Evolutionary conservation across 176 grass and related monocot genomes (phyloP).

Genomic region (Eleusine coracana): DNA sequence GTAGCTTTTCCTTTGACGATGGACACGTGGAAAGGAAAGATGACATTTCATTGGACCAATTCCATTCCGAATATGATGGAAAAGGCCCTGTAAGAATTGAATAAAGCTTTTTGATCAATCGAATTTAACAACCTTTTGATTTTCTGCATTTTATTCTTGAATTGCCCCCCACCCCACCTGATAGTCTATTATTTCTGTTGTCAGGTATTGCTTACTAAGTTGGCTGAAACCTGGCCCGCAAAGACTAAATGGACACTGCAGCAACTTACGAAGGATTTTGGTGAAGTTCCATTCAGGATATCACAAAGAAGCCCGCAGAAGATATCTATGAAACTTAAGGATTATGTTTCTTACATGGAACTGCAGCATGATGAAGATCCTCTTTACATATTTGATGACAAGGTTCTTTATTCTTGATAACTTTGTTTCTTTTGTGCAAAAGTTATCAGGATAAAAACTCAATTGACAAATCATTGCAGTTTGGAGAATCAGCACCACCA

Average conservation of each 20-base stretch:
- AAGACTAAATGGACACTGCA: slow-evolving; percentile 89
- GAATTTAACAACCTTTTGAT: slow-evolving; percentile 5
- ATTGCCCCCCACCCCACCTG: not conserved
- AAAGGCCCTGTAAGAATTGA: slow-evolving; percentile 72
- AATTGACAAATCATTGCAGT: slow-evolving; percentile 55
- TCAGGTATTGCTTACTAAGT: slow-evolving; percentile 78
- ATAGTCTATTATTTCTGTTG: slow-evolving; percentile 28
- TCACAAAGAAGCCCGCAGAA: slow-evolving; percentile 91
- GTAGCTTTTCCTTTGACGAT: slow-evolving; percentile 71
- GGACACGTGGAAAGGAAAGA: slow-evolving; percentile 75
- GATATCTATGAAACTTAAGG: slow-evolving; percentile 88
- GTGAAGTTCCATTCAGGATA: slow-evolving; percentile 79
- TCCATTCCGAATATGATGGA: slow-evolving; percentile 75
- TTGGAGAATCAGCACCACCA: slow-evolving; percentile 74
- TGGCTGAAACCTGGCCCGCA: slow-evolving; percentile 82
- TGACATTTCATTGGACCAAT: slow-evolving; percentile 74
- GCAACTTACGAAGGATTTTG: slow-evolving; percentile 65
- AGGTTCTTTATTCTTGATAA: slow-evolving; percentile 46
- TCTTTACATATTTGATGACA: slow-evolving; percentile 97
- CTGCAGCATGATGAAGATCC: slow-evolving; percentile 97
- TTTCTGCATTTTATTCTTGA: slow-evolving; percentile 31
- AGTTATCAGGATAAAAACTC: slow-evolving; percentile 26
- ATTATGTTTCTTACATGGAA: slow-evolving; percentile 96
- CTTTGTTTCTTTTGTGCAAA: slow-evolving; percentile 27
- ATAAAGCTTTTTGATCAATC: not conserved